Percentiles rank a stretch among this genome's conserved stretches.
These are phyloP conservation scores for Fusarium newnesense DNA, from an alignment of 2,329 filamentous ascomycete species.

Conservation along the genomic window DNA sequence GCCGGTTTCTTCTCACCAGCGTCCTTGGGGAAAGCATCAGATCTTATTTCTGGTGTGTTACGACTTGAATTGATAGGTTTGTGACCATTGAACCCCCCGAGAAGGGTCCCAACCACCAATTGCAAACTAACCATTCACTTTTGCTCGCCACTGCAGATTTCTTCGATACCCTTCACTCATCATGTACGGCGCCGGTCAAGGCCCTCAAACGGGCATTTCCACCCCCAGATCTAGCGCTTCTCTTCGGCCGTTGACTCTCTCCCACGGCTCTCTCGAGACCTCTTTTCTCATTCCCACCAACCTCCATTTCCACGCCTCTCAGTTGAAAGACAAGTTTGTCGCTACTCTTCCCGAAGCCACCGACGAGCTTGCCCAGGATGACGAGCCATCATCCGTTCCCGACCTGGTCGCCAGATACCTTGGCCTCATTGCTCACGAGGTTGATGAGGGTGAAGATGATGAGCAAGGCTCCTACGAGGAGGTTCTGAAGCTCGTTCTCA, in stretches of 20 bases:
- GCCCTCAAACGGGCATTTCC: conserved; percentile 94
- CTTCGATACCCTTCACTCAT: conserved; percentile 59
- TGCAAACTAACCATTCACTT: conserved; percentile 31
- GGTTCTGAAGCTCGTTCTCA: conserved; percentile 89
- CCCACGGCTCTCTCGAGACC: conserved; percentile 95
- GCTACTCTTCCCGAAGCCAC: conserved; percentile 88
- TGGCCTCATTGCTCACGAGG: conserved; percentile 86
- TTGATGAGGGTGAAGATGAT: conserved; percentile 93
- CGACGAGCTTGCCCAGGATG: conserved; percentile 96
- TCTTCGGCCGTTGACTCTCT: conserved; percentile 88
- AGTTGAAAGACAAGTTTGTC: conserved; percentile 91
- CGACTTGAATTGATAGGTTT: conserved; percentile 49
- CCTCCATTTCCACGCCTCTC: conserved; percentile 94
- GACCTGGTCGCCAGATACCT: conserved; percentile 96
- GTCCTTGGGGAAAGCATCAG: conserved; percentile 44
- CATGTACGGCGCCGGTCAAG: conserved; percentile 88
- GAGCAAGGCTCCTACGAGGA: conserved; percentile 89
- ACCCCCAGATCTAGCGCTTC: conserved; percentile 95
- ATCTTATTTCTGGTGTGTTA: conserved; percentile 37
- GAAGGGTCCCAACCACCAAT: background rate
- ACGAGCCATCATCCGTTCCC: conserved; percentile 95
- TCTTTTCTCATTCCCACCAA: conserved; percentile 95
- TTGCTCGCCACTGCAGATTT: conserved; percentile 40
- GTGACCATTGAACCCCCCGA: conserved; percentile 22
- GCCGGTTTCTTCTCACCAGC: conserved; percentile 40